phyloP scores from a whole-genome alignment of 768 basidiomycete species.

The Lactarius vividus region DNA sequence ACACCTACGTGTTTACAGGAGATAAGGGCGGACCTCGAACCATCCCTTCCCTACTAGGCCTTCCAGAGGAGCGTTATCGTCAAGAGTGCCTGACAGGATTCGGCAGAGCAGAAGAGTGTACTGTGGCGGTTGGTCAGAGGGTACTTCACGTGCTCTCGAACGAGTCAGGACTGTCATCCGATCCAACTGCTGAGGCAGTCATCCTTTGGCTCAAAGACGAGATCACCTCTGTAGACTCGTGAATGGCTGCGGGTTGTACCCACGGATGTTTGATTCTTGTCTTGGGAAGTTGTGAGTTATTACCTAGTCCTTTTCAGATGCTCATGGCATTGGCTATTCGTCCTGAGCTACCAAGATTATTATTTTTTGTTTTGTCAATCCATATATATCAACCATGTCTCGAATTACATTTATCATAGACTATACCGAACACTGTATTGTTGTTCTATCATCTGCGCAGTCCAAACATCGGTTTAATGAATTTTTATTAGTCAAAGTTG shows the following conservation, averaged over 20 bases:
- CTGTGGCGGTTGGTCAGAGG: slow-evolving; percentile 53
- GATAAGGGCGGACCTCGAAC: slow-evolving; percentile 36
- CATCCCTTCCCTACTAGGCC: slow-evolving; percentile 53
- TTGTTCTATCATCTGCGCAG: neutral
- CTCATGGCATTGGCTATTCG: neutral
- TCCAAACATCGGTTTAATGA: neutral
- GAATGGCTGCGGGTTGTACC: neutral
- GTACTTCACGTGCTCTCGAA: slow-evolving; percentile 50
- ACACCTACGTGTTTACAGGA: slow-evolving; percentile 36
- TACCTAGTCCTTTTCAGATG: neutral
- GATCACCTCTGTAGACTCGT: slow-evolving; percentile 23
- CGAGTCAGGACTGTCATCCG: slow-evolving; percentile 6
- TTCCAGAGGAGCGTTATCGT: slow-evolving; percentile 64
- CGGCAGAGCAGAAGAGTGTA: slow-evolving; percentile 73
- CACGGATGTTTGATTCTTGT: neutral
- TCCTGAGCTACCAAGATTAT: neutral
- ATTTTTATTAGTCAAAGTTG: neutral
- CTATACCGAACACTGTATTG: neutral
- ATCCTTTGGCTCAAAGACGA: slow-evolving; percentile 30
- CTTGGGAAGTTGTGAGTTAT: neutral
- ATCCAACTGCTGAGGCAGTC: slow-evolving; percentile 30
- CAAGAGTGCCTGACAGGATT: slow-evolving; percentile 70
- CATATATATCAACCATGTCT: slow-evolving; percentile 3
- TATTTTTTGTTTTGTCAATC: neutral
- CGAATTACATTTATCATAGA: neutral